Conservation (phyloP, 345 rosid genomes). For the Citrus cavaleriei region DNA sequence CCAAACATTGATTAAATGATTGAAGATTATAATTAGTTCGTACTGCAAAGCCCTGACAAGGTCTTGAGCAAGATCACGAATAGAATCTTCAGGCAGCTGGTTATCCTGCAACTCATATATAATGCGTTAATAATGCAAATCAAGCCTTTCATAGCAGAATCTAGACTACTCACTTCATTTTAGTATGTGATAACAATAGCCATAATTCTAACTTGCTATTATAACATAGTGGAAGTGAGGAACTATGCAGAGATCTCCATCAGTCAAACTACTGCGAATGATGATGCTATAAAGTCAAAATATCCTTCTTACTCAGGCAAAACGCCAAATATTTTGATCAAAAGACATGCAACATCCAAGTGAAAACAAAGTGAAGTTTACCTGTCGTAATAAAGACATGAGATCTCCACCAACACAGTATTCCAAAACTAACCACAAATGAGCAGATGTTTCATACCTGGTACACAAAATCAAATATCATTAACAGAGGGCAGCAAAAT, state of each 20-base stretch:
- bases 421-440: conserved; percentile 97
- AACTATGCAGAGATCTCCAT: neutral
- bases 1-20: neutral
- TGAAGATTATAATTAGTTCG: conserved; percentile 25
- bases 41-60: conserved; percentile 84
- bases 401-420: conserved; percentile 97
- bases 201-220: neutral
- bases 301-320: neutral
- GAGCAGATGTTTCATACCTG: conserved; percentile 97
- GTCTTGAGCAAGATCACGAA: conserved; percentile 73
- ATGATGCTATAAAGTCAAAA: neutral
- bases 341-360: conserved; percentile 3
- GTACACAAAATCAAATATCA: neutral
- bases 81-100: conserved; percentile 87
- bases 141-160: conserved; percentile 1
- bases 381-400: conserved; percentile 82
- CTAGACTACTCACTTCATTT: neutral
- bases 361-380: conserved; percentile 19
- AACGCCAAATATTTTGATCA: neutral
- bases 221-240: neutral
- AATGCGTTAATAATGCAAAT: conserved; percentile 7
- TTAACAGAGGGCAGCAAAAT: neutral
- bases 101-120: conserved; percentile 56
- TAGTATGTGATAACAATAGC: neutral
- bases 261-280: neutral